Conservation (phyloP, 768 basidiomycete species). For the Pilatotrama ljubarskyi region DNA sequence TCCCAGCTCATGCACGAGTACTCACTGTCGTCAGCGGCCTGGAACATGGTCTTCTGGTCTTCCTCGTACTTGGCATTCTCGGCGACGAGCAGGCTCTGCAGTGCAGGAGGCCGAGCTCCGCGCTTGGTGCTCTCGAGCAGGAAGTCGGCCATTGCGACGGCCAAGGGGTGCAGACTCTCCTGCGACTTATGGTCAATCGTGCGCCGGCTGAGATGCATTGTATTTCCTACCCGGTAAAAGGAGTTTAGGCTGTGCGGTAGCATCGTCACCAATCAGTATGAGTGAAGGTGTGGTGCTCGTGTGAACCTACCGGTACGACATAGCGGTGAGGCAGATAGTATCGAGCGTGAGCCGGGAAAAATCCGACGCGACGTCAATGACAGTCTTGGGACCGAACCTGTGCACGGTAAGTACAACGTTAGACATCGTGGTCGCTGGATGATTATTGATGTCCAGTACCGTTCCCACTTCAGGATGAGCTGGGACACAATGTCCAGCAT, state of each 20-base stretch:
- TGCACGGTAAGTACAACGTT: background rate
- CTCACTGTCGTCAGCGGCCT: constrained; percentile 42
- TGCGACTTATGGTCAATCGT: constrained; percentile 4
- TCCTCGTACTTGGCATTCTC: constrained; percentile 41
- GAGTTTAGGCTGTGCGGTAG: constrained; percentile 41
- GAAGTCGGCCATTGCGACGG: constrained; percentile 44
- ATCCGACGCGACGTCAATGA: constrained; percentile 45
- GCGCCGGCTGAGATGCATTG: background rate
- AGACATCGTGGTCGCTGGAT: background rate
- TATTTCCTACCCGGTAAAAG: constrained; percentile 39
- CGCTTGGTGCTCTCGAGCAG: constrained; percentile 40
- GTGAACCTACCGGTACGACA: constrained; percentile 38
- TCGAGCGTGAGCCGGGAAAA: constrained; percentile 50
- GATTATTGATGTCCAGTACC: constrained; percentile 26
- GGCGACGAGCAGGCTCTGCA: constrained; percentile 37
- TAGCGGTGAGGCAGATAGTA: constrained; percentile 45
- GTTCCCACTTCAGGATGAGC: constrained; percentile 45
- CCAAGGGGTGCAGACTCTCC: constrained; percentile 41
- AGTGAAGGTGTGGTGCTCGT: background rate
- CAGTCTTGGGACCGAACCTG: constrained; percentile 43
- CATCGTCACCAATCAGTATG: background rate
- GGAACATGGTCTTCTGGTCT: constrained; percentile 41
- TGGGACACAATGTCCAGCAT: constrained; percentile 49
- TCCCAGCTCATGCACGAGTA: background rate
- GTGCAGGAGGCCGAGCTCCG: constrained; percentile 35